These are phyloP conservation scores for Eucalyptus brandiana DNA, from an alignment of 345 rosid genomes.

Conservation along the genomic window DNA sequence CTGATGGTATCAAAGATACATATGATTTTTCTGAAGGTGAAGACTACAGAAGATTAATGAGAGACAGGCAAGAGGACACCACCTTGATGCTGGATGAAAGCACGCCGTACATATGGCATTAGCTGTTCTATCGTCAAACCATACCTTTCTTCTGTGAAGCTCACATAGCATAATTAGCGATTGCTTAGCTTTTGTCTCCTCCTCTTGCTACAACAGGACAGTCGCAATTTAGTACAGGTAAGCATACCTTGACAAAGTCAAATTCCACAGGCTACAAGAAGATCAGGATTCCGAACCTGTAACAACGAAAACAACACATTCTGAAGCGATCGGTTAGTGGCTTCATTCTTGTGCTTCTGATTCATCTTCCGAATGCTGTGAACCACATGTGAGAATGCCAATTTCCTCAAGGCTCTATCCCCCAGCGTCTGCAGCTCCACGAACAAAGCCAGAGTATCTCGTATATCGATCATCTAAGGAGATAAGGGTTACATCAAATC, in stretches of 20 bases:
- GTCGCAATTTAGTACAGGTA: background rate
- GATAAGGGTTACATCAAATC: background rate
- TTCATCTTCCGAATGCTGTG: constrained; percentile 75
- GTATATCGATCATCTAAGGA: constrained; percentile 57
- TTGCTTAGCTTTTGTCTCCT: constrained; percentile 73
- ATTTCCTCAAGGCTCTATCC: constrained; percentile 55
- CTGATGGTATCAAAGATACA: constrained; percentile 14
- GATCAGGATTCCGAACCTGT: constrained; percentile 28
- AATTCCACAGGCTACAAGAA: background rate
- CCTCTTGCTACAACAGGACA: constrained; percentile 40
- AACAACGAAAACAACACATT: constrained; percentile 55
- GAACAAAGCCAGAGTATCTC: constrained; percentile 56
- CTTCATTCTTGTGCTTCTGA: constrained; percentile 61
- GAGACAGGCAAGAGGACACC: background rate
- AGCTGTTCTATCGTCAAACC: constrained; percentile 89
- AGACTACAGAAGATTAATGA: background rate
- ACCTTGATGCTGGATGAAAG: constrained; percentile 85
- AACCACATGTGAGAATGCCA: constrained; percentile 76
- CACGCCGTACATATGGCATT: constrained; percentile 88
- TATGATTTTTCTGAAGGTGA: background rate
- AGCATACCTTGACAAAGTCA: background rate
- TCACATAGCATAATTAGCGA: constrained; percentile 62
- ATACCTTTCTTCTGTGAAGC: constrained; percentile 70
- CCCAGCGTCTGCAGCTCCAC: constrained; percentile 81
- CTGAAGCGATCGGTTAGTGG: constrained; percentile 67